A percentile compares a stretch with the other conserved stretches of the same genome.
phyloP scores from a whole-genome alignment of 257 asterid genomes.

The Ballota nigra region DNA sequence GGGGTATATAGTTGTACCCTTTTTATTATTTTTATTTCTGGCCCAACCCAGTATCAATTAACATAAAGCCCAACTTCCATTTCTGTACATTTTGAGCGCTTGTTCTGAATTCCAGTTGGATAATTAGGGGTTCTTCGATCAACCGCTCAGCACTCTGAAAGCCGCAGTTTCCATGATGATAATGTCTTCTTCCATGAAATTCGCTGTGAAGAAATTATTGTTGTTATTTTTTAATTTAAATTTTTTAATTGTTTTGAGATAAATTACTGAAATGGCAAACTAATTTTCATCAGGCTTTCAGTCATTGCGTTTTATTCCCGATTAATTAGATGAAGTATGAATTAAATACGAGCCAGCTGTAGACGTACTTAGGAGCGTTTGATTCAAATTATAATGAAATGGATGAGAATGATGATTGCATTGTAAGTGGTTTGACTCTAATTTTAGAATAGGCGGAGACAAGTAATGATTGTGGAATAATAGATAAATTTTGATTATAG shows the following conservation, averaged over 20 bases:
- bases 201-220: not conserved
- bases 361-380: not conserved
- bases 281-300: not conserved
- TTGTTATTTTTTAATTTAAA: not conserved
- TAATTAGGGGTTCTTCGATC: not conserved
- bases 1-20: too few relatives aligned
- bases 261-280: not conserved
- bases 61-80: not conserved
- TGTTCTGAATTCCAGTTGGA: conserved; percentile 1
- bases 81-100: not conserved
- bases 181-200: not conserved
- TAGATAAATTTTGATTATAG: too few relatives aligned
- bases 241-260: not conserved
- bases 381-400: too few relatives aligned
- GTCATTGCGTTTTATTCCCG: not conserved
- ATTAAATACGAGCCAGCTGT: not conserved
- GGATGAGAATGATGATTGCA: too few relatives aligned
- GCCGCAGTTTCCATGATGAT: not conserved
- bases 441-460: too few relatives aligned
- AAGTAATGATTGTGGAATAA: too few relatives aligned
- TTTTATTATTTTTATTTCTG: not conserved
- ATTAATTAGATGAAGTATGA: not conserved
- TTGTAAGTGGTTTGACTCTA: too few relatives aligned
- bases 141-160: not conserved
- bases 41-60: not conserved